Conservation (phyloP, 1,139 yeast genomes). For the Tardiomyces depauwii region DNA sequence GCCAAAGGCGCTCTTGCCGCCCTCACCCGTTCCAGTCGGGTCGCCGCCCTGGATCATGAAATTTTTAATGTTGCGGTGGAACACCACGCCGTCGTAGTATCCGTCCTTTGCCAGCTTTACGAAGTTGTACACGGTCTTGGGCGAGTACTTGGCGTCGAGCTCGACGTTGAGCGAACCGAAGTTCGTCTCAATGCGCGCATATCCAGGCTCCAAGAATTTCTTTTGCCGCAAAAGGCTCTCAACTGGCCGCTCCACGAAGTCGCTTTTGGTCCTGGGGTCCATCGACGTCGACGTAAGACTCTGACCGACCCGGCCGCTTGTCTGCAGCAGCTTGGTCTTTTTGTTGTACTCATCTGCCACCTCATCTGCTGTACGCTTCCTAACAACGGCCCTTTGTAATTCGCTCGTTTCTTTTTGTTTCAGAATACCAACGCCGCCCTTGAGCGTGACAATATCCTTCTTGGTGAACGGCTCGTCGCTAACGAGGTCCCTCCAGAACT, state of each 20-base stretch:
- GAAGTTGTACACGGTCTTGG: slow-evolving; percentile 77
- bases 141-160: slow-evolving; percentile 33
- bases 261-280: slow-evolving; percentile 18
- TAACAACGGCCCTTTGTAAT: slow-evolving; percentile 13
- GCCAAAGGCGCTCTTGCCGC: slow-evolving; percentile 88
- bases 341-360: not conserved
- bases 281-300: slow-evolving; percentile 25
- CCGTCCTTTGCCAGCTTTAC: slow-evolving; percentile 47
- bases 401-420: slow-evolving; percentile 11
- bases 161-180: slow-evolving; percentile 32
- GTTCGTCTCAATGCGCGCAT: slow-evolving; percentile 28
- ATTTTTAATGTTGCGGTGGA: slow-evolving; percentile 76
- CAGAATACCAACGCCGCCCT: slow-evolving; percentile 18
- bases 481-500: slow-evolving; percentile 23
- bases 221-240: slow-evolving; percentile 22
- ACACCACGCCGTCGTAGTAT: slow-evolving; percentile 60
- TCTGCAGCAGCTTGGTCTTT: not conserved
- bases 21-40: slow-evolving; percentile 76
- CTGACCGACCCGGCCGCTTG: not conserved
- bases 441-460: slow-evolving; percentile 19
- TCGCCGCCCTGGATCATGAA: slow-evolving; percentile 97
- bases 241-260: slow-evolving; percentile 11
- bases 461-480: slow-evolving; percentile 21
- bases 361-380: slow-evolving; percentile 10
- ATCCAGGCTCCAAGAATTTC: slow-evolving; percentile 21